A percentile compares a stretch with the other conserved stretches of the same genome.
phyloP scores from a whole-genome alignment of 148 eudicot species.

The Rhododendron williamsianum region DNA sequence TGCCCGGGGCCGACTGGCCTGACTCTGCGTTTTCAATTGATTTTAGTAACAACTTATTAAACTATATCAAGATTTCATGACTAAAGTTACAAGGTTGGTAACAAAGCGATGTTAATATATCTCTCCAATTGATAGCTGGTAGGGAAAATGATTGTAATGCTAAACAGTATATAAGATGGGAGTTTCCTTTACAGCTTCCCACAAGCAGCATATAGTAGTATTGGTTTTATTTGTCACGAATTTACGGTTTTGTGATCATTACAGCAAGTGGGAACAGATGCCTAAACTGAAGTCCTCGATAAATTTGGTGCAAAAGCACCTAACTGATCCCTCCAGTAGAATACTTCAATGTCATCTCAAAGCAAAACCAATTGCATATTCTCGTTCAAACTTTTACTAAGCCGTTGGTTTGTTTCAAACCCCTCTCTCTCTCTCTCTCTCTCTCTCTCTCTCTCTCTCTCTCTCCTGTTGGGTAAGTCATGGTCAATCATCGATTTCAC shows the following conservation, averaged over 20 bases:
- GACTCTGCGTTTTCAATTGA: too few relatives aligned
- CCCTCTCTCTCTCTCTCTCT: not conserved
- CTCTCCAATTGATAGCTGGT: too few relatives aligned
- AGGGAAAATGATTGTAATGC: too few relatives aligned
- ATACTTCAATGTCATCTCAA: not conserved
- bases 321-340: not conserved
- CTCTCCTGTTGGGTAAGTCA: not conserved
- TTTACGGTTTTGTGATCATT: not conserved
- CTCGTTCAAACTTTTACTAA: not conserved
- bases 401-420: not conserved
- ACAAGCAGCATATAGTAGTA: too few relatives aligned
- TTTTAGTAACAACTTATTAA: too few relatives aligned
- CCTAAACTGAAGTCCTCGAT: not conserved
- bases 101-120: too few relatives aligned
- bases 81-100: too few relatives aligned
- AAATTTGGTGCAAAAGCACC: slow-evolving; percentile 21
- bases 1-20: too few relatives aligned
- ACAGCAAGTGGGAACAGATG: not conserved
- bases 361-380: not conserved
- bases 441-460: not conserved
- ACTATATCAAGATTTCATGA: too few relatives aligned
- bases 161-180: too few relatives aligned
- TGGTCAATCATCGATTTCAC: not conserved
- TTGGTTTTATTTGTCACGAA: not conserved
- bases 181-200: too few relatives aligned